phyloP scores from a whole-genome alignment of 805 yeast genomes.

The Scheffersomyces ergatensis region DNA sequence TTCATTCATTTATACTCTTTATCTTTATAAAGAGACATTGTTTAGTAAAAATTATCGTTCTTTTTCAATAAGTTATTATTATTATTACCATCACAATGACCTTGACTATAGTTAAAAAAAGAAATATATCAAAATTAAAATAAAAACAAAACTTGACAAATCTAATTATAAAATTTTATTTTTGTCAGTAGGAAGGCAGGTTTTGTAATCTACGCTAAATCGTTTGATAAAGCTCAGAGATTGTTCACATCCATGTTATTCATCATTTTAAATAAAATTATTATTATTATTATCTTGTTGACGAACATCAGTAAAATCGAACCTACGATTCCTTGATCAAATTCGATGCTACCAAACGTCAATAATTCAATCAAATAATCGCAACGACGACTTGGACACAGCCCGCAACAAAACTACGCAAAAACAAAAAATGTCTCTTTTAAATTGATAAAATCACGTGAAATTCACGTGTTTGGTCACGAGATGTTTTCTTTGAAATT shows the following conservation, averaged over 20 bases:
- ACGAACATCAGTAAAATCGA: slow-evolving; percentile 18
- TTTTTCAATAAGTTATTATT: no score
- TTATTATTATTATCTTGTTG: slow-evolving; percentile 4
- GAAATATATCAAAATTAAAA: no score
- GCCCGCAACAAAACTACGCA: neutral
- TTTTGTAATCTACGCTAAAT: slow-evolving; percentile 40
- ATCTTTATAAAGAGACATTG: no score
- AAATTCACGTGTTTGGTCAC: no score
- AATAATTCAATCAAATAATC: neutral
- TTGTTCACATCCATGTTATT: slow-evolving; percentile 49
- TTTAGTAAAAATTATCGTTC: no score
- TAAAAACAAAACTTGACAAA: no score
- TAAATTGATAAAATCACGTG: no score
- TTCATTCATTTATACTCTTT: no score
- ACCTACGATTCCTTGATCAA: slow-evolving; percentile 9
- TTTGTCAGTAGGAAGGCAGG: slow-evolving; percentile 51
- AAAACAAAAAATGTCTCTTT: no score
- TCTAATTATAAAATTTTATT: neutral
- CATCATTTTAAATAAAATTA: slow-evolving; percentile 31
- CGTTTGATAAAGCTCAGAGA: slow-evolving; percentile 46
- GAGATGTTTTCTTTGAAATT: no score
- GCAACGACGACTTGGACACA: neutral
- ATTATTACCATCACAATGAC: no score
- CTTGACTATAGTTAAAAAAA: no score
- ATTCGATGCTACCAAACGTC: neutral